Evolutionary conservation across 805 yeast genomes (phyloP), one percentile per base, ranked within the genome.

Genomic region (Nakazawaea holstii): DNA sequence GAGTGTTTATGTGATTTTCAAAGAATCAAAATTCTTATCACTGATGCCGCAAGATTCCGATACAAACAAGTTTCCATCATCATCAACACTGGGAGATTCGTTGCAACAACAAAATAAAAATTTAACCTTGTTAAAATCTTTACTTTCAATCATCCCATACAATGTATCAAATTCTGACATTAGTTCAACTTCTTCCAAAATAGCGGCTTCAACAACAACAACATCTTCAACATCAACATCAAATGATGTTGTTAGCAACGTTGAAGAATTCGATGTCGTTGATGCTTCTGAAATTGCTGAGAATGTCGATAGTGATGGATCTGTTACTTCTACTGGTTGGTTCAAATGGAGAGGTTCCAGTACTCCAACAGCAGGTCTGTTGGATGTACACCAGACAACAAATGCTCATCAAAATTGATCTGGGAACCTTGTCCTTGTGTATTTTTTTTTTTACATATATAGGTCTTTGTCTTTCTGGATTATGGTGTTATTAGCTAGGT

Each of bases 201-300:
- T 6, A 29, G 17, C 27, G 7, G 15, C 38, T 5, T 5, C 17
- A 13, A 17, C 36, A 33, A 33, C 17, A 13, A 33, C 17, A 13
- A 33, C 36, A 33, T 3, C 14, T 3, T 13, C 17, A 13, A 33
- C 36, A 4, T 8, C 17, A 33, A 33, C 17, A n/a, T 8, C 14
- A 33, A 33, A 8, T 8, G 9, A 8, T n/a, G 11, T 13, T n/a
- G 11, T 13, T 15, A 20, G 32, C 6, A n/a, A 13, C 15, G 43
- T 45, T 32, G 69, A 61, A 30, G 82, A 72, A 32, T 76, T 68
- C 59, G 80, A 75, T 48, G 59, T 77, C 27, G 75, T 77, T 38
- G 75, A 69, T 35, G 40, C 11, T 11, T 24, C 39, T 13, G 43
- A 39, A 20, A 8, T 44, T 11, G 36, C 33, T 39, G 39, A 39